Base-by-base conservation (phyloP, 2,329 filamentous ascomycete genomes). In the Botrytis cinerea region DNA sequence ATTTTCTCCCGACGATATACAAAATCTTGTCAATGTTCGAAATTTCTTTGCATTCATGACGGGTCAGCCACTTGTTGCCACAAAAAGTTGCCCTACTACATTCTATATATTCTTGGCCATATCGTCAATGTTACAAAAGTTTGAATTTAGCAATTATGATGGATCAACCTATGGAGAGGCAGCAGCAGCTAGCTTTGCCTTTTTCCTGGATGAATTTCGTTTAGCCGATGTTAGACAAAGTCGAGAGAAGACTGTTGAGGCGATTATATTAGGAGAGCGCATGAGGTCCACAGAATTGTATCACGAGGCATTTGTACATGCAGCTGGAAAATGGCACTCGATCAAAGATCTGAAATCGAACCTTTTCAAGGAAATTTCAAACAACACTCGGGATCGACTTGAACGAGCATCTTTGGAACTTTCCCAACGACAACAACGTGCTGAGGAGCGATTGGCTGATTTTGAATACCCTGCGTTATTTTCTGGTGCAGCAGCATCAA, bases 391-490 rank as follows among this genome's bases (percentile, higher is more conserved):
- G 63, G 92, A 93, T 77, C 89, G 93, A n/a, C 85, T 98, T 12
- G 93, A 96, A 79, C 89, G 93, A 75, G 92, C 94, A 1, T 90
- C 92, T 68, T 87, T 97, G 77, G 94, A 97, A 78, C 86, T 98
- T 4, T 86, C 92, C 48, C 90, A 89, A 75, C 89, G 94, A 32
- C 88, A 93, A 74, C 87, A 90, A 75, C 90, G 87, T 71, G 89
- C 94, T 76, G 91, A 93, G 76, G 84, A 85, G 46, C 91, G 93
- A 61, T 85, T 98, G n/a, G 90, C 93, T 73, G 90, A 94, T 75
- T 98, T 98, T 78, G 93, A 98, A 46, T 98, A 97, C 78, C 94
- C 95, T 0, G 92, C 93, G 0, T 85, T 98, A 8, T 98, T 97
- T 80, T 89, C 94, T 0, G 96, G 96, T 48, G 90, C 94, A 76